Conservation (phyloP, 495 filamentous ascomycete species). For the Hypoxylon fragiforme region DNA sequence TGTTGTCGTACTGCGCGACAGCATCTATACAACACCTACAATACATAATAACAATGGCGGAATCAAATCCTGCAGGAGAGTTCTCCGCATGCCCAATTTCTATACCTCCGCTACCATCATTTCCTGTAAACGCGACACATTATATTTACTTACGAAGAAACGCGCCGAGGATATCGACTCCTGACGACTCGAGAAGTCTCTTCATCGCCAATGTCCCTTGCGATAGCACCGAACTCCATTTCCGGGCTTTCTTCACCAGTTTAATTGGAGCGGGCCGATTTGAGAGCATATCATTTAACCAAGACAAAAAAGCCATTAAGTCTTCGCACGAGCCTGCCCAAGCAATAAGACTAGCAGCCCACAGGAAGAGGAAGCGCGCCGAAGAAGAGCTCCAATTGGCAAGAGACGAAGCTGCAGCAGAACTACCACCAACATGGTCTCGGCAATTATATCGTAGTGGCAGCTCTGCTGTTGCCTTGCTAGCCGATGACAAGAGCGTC, state of each 20-base stretch:
- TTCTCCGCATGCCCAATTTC: conserved; percentile 59
- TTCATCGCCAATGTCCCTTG: conserved; percentile 88
- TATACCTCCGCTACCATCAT: conserved; percentile 64
- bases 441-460: conserved; percentile 71
- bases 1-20: too few species aligned
- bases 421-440: conserved; percentile 73
- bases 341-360: conserved; percentile 47
- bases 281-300: conserved; percentile 73
- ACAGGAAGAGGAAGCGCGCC: conserved; percentile 71
- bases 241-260: conserved; percentile 71
- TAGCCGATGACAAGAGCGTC: conserved; percentile 78
- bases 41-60: conserved; percentile 36
- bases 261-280: conserved; percentile 75
- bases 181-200: conserved; percentile 71
- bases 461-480: conserved; percentile 74
- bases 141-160: conserved; percentile 86
- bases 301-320: conserved; percentile 40
- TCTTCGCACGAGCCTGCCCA: conserved; percentile 44
- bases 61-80: conserved; percentile 35
- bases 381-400: conserved; percentile 55
- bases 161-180: conserved; percentile 72
- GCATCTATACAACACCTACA: too few species aligned
- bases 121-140: conserved; percentile 65
- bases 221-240: conserved; percentile 76
- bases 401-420: conserved; percentile 53